Evolutionary conservation across 352 stramenopile genomes (phyloP).

Genomic region (Phytophthora sp.): DNA sequence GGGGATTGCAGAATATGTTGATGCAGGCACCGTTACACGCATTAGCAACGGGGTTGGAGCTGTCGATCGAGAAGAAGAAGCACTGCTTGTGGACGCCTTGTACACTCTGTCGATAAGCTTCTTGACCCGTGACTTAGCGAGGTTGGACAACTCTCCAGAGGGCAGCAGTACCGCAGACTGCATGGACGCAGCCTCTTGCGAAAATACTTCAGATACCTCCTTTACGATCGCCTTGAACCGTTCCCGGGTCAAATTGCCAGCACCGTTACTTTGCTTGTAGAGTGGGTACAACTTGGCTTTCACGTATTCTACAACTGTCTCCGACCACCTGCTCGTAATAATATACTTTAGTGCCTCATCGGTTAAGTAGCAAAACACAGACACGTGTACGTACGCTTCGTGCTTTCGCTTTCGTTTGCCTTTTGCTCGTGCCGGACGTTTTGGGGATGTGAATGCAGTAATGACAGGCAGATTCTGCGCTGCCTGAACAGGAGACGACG

Average conservation of each 20-base stretch:
- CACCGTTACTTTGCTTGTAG: slow-evolving; percentile 65
- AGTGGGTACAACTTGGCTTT: slow-evolving; percentile 83
- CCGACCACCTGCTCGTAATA: slow-evolving; percentile 45
- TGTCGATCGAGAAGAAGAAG: not conserved
- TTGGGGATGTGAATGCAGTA: slow-evolving; percentile 47
- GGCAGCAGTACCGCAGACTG: slow-evolving; percentile 57
- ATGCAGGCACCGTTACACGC: slow-evolving; percentile 18
- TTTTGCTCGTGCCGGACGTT: slow-evolving; percentile 29
- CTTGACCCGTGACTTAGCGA: slow-evolving; percentile 75
- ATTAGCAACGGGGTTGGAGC: slow-evolving; percentile 20
- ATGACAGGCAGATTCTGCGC: slow-evolving; percentile 45
- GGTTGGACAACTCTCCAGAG: slow-evolving; percentile 49
- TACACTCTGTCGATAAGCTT: slow-evolving; percentile 78
- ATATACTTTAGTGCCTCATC: not conserved
- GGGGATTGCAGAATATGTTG: slow-evolving; percentile 50
- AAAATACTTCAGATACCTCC: slow-evolving; percentile 65
- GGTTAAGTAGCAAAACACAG: not conserved
- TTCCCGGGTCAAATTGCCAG: slow-evolving; percentile 68
- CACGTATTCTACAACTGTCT: slow-evolving; percentile 73
- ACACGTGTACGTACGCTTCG: slow-evolving; percentile 42
- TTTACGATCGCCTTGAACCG: slow-evolving; percentile 84
- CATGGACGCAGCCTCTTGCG: slow-evolving; percentile 58
- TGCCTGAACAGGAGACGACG: slow-evolving; percentile 13
- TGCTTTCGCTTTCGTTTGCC: slow-evolving; percentile 53
- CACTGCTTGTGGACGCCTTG: slow-evolving; percentile 37